Evolutionary conservation across 2,329 filamentous ascomycete species (phyloP).

Genomic region (Xylariomycetidae sp.): DNA sequence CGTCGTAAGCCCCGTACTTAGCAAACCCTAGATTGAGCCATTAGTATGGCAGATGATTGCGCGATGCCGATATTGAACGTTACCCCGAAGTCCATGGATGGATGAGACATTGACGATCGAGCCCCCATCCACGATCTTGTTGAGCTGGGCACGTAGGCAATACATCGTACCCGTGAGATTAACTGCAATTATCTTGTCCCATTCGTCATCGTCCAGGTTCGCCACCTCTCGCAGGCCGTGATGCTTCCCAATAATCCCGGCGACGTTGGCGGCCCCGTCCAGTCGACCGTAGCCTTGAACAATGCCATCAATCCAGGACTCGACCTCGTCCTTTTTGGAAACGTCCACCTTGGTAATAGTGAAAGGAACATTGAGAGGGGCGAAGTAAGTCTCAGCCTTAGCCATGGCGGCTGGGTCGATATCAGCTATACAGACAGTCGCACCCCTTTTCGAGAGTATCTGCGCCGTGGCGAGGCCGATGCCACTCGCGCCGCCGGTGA

Average conservation of each 20-base stretch:
- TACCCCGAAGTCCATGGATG: constrained; percentile 44
- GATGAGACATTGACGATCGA: constrained; percentile 57
- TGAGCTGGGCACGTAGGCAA: constrained; percentile 41
- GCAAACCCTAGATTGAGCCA: constrained; percentile 31
- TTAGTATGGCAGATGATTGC: constrained; percentile 8
- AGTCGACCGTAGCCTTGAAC: constrained; percentile 47
- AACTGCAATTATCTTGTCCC: constrained; percentile 43
- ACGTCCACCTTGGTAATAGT: constrained; percentile 42
- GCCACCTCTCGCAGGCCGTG: constrained; percentile 35
- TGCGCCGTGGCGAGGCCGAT: constrained; percentile 28
- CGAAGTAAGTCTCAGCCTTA: constrained; percentile 23
- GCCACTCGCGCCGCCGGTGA: constrained; percentile 38
- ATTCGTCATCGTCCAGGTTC: constrained; percentile 43
- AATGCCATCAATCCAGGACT: constrained; percentile 43
- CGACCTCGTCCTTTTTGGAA: constrained; percentile 41
- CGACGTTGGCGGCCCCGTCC: constrained; percentile 52
- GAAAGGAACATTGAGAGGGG: constrained; percentile 18
- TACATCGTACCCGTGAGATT: constrained; percentile 50
- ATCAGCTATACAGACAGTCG: constrained; percentile 26
- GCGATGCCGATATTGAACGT: constrained; percentile 21
- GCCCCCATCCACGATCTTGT: constrained; percentile 41
- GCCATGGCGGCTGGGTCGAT: constrained; percentile 22
- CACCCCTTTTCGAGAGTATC: constrained; percentile 24
- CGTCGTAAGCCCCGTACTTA: constrained; percentile 33
- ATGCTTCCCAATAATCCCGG: constrained; percentile 43